phyloP scores from a whole-genome alignment of 2,329 filamentous ascomycete genomes.

The Juglanconis oblonga region DNA sequence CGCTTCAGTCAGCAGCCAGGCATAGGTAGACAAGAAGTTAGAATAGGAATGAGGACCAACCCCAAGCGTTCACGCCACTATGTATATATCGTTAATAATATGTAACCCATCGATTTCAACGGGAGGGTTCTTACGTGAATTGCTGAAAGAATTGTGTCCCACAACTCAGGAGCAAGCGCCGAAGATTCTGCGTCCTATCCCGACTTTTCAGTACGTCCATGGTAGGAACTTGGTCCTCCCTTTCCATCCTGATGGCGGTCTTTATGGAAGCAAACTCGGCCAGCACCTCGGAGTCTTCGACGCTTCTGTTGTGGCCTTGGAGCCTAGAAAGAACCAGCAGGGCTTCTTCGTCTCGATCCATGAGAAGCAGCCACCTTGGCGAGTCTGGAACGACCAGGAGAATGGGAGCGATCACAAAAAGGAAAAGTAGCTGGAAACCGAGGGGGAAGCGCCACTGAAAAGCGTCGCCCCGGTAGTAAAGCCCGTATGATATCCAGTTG shows the following conservation, averaged over 20 bases:
- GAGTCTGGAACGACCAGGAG: conserved; percentile 41
- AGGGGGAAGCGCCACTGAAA: conserved; percentile 29
- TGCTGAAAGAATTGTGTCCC: conserved; percentile 49
- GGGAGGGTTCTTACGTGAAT: conserved; percentile 31
- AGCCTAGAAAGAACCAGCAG: conserved; percentile 55
- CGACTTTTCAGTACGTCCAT: conserved; percentile 33
- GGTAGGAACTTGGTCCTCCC: conserved; percentile 29
- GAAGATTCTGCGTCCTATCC: conserved; percentile 36
- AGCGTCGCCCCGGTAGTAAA: conserved; percentile 24
- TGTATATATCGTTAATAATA: background rate
- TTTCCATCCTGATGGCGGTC: conserved; percentile 33
- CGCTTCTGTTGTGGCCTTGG: conserved; percentile 41
- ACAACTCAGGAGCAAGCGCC: conserved; percentile 31
- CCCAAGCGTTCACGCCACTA: conserved; percentile 16
- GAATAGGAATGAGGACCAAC: background rate
- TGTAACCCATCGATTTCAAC: too few species aligned
- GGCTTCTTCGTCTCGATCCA: conserved; percentile 56
- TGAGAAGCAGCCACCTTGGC: conserved; percentile 49
- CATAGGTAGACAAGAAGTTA: background rate
- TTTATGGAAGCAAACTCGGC: conserved; percentile 35
- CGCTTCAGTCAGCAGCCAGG: background rate
- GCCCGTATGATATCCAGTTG: conserved; percentile 39
- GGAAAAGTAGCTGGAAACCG: conserved; percentile 28
- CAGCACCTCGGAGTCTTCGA: conserved; percentile 26
- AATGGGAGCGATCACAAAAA: conserved; percentile 30